Base-by-base conservation (phyloP, 371 early-diverging fungal genomes). In the Mortierella sp. region DNA sequence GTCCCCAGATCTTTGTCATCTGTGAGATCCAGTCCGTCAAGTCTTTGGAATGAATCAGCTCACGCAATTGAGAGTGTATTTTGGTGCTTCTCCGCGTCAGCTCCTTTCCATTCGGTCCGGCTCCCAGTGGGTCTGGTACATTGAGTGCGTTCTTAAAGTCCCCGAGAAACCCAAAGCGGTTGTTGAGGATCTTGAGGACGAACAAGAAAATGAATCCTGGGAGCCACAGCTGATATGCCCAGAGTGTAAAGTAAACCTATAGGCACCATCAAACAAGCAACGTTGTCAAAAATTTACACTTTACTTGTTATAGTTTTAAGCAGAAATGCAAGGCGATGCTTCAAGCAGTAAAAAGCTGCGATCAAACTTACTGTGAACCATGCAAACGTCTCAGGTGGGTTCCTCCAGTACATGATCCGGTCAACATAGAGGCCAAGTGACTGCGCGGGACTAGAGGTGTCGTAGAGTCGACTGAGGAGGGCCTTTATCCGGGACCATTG, bases 1-100 rank as follows among this genome's bases (percentile, higher is more conserved):
- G 87, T 11, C 87, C 87, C 87, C 87, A 86, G 54, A 82, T 80
- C 71, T 80, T 86, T 46, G 60, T 82, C 82, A 82, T 77, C 58
- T 79, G 82, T 6, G 82, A 82, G 12, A 82, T 70, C 87, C 87
- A 86, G 75, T 86, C 87, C 16, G 87, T 82, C 46, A 86, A 35
- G 35, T 86, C 87, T 65, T 82, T 82, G 60, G 87, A 86, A 2
- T 77, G 77, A 43, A 86, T 82, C 72, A 86, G 55, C 46, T 86
- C 82, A 27, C 75, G 77, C 27, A 86, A 43, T 18, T 86, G 87
- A 7, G 87, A 82, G 27, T 75, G 82, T 44, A 86, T 70, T 75
- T 82, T 82, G 21, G 74, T 70, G 24, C 43, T 68, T 27, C 63
- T 81, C 18, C 75, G 65, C 24, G 38, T 75, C 2, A 43, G 51